Percentiles rank a stretch among this genome's conserved stretches.
Evolutionary conservation across 306 rosid species (phyloP).

Genomic region (Prunus campanulata): DNA sequence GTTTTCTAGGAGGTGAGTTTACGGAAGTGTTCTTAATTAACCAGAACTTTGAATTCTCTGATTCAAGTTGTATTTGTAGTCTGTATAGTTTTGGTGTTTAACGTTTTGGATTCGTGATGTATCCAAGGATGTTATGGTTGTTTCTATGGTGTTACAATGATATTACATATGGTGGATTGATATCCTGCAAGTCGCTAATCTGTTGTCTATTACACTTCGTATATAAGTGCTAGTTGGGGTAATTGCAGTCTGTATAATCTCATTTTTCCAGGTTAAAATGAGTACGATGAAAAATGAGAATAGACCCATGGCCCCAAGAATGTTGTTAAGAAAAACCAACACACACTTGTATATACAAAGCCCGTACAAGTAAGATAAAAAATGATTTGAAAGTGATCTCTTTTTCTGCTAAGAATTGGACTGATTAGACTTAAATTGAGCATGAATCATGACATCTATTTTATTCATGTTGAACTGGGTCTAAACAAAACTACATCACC

Average conservation of each 20-base stretch:
- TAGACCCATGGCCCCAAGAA: neutral
- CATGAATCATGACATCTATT: too few species aligned
- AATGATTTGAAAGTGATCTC: too few species aligned
- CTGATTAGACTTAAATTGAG: too few species aligned
- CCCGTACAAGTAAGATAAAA: too few species aligned
- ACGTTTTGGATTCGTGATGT: neutral
- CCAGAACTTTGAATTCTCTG: neutral
- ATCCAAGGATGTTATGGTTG: neutral
- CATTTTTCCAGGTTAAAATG: too few species aligned
- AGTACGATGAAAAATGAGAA: too few species aligned
- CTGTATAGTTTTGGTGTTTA: neutral
- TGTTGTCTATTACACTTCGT: neutral
- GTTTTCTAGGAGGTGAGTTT: slow-evolving; percentile 47
- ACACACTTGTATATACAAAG: too few species aligned
- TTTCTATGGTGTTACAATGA: neutral
- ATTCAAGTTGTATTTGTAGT: neutral
- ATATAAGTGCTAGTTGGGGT: neutral
- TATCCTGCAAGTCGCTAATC: neutral
- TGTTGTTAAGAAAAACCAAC: neutral
- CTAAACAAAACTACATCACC: too few species aligned
- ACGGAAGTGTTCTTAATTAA: neutral
- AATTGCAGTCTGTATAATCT: neutral
- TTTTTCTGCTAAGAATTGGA: too few species aligned
- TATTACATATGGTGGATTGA: neutral
- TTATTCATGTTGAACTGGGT: too few species aligned